These are phyloP conservation scores for Myxozyma sirexii DNA, from an alignment of 805 yeast species.

Conservation along the genomic window DNA sequence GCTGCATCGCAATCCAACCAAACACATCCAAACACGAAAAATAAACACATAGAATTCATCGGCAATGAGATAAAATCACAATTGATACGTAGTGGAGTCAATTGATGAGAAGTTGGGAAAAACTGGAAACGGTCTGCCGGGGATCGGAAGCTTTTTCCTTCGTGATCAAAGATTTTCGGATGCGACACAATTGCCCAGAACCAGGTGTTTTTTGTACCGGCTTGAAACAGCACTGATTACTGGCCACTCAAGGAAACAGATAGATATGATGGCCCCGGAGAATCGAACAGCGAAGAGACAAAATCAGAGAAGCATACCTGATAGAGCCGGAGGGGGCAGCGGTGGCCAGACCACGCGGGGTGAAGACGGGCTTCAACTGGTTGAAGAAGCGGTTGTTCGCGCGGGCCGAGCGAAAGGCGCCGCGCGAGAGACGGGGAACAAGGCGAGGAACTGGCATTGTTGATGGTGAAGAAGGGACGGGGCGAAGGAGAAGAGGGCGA, in stretches of 20 bases:
- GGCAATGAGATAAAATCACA: not conserved
- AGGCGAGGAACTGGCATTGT: conserved; percentile 57
- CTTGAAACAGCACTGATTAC: no score
- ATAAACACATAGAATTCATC: not conserved
- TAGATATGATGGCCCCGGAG: not conserved
- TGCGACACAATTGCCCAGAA: not conserved
- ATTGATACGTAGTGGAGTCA: not conserved
- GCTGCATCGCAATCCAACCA: not conserved
- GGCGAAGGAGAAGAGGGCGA: conserved; percentile 5
- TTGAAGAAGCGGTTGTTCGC: conserved; percentile 69
- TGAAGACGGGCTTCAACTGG: conserved; percentile 11
- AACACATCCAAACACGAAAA: not conserved
- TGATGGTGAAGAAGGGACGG: conserved; percentile 14
- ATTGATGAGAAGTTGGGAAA: no score
- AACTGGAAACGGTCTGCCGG: no score
- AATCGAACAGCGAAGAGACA: not conserved
- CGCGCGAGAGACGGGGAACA: conserved; percentile 59
- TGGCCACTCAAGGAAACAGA: not conserved
- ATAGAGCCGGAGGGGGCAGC: conserved; percentile 67
- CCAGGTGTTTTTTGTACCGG: not conserved
- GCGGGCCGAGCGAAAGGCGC: conserved; percentile 87
- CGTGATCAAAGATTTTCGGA: not conserved
- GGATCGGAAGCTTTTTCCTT: not conserved
- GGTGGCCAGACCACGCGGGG: conserved; percentile 63
- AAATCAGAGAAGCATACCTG: conserved; percentile 52